Conservation (phyloP, 768 basidiomycete genomes). For the Hirschioporus abietinus region DNA sequence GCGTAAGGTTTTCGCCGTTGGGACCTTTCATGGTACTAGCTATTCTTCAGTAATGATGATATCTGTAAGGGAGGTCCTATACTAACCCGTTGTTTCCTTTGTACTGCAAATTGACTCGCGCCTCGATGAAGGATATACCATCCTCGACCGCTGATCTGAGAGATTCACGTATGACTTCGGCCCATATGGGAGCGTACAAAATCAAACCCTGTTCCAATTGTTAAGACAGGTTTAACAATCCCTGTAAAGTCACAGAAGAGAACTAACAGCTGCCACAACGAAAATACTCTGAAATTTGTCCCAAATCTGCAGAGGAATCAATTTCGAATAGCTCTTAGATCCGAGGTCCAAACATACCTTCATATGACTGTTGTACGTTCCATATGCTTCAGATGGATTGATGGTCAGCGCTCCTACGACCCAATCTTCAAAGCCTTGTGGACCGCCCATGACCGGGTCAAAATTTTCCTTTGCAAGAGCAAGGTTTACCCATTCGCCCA, state of each 20-base stretch:
- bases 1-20: constrained; percentile 54
- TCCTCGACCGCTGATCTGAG: constrained; percentile 59
- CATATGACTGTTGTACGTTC: constrained; percentile 61
- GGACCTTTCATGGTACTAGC: constrained; percentile 49
- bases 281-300: constrained; percentile 62
- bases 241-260: background rate
- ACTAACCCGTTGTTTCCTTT: constrained; percentile 31
- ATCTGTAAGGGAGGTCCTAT: background rate
- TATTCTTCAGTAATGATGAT: background rate
- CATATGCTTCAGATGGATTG: constrained; percentile 65
- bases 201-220: constrained; percentile 35
- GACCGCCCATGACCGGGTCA: constrained; percentile 46
- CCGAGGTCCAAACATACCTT: constrained; percentile 39
- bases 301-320: constrained; percentile 54
- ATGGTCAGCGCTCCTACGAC: constrained; percentile 55
- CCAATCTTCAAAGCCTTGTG: constrained; percentile 66
- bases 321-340: background rate
- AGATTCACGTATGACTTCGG: constrained; percentile 57
- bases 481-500: constrained; percentile 51
- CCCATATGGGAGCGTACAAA: constrained; percentile 51
- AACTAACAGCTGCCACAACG: constrained; percentile 39
- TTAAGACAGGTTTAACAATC: background rate
- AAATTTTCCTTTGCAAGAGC: constrained; percentile 49
- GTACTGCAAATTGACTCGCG: constrained; percentile 56
- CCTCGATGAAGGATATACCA: constrained; percentile 67